Evolutionary conservation across 805 yeast species (phyloP), one percentile per base, ranked within the genome.

Genomic region (Ogataea thermomethanolica): DNA sequence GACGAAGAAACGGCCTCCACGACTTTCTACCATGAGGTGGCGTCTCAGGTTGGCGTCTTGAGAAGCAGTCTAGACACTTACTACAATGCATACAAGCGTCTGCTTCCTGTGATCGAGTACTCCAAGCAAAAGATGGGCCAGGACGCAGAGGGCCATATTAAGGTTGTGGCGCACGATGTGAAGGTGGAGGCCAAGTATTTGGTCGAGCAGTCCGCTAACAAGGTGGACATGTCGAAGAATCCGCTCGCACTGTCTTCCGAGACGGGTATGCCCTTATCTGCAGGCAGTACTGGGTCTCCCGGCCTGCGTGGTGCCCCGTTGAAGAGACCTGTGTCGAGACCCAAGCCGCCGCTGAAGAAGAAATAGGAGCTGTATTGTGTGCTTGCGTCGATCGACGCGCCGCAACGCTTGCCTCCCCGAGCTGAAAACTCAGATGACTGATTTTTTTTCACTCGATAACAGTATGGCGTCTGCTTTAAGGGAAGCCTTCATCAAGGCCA

Each of bases 91-190:
- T 76, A 73, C 52, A 70, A 66, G 36, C 59, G 69, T 41, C 56
- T 76, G 12, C 55, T 73, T 2, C 80, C 81, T 4, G 65, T 76
- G 29, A 70, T 76, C 30, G 65, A 74, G 46, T 64, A 72, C 45
- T 65, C 79, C 1, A 78, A 74, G 51, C 65, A 71, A 24, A 72
- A 70, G 44, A 58, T 69, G 35, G 79, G 79, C 0, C 66, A 71
- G 41, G 74, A 70, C 29, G 78, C 71, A 3, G 78, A 73, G 47
- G 68, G 63, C 9, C 56, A 62, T n/a, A 62, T 69, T n/a, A 58
- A 53, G 39, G 46, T 61, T 1, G 31, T 25, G 0, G 43, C 43
- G 7, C 59, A 51, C 30, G 53, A 49, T 10, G 62, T 60, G 7
- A 54, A 51, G 15, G 48, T 52, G 26, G 61, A 56, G 8, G 12